Conservation (phyloP, 306 rosid genomes). For the Prunus mume region DNA sequence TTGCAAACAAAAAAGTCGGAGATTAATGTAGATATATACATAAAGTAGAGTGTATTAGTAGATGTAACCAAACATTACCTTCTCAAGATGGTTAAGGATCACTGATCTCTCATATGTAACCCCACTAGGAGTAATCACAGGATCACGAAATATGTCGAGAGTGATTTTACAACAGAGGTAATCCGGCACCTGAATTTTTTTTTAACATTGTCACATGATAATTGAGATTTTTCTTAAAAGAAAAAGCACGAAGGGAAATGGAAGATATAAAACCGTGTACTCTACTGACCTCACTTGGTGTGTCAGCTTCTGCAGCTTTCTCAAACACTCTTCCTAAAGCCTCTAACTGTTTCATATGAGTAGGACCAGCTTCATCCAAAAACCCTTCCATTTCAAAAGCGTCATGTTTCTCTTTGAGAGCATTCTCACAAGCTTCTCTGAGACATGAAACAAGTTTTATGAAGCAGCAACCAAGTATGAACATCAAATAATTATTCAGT, state of each 20-base stretch:
- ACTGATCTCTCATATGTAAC: conserved; percentile 83
- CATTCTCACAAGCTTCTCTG: conserved; percentile 55
- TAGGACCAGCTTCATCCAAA: conserved; percentile 43
- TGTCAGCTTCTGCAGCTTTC: conserved; percentile 60
- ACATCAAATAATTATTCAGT: not conserved
- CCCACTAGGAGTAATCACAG: conserved; percentile 93
- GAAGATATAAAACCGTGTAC: not conserved
- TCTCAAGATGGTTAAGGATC: conserved; percentile 77
- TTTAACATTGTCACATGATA: not conserved
- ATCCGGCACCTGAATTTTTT: conserved; percentile 70
- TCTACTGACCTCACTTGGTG: conserved; percentile 58
- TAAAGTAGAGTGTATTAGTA: not conserved
- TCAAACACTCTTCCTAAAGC: conserved; percentile 52
- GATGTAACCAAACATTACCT: conserved; percentile 48
- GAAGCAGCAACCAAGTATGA: not conserved
- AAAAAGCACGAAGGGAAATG: not conserved
- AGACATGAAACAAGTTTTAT: conserved; percentile 9
- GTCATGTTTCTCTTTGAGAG: conserved; percentile 41
- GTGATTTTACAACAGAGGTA: conserved; percentile 84
- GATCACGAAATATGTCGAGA: conserved; percentile 86
- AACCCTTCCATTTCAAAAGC: conserved; percentile 52
- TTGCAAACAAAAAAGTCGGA: conserved; percentile 12
- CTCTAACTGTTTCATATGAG: conserved; percentile 47
- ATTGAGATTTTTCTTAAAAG: not conserved
- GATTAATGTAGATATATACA: not conserved